Percentiles rank a stretch among this genome's conserved stretches.
Conservation (phyloP, 2,329 filamentous ascomycete genomes). For the Rugonectria rugulosa region DNA sequence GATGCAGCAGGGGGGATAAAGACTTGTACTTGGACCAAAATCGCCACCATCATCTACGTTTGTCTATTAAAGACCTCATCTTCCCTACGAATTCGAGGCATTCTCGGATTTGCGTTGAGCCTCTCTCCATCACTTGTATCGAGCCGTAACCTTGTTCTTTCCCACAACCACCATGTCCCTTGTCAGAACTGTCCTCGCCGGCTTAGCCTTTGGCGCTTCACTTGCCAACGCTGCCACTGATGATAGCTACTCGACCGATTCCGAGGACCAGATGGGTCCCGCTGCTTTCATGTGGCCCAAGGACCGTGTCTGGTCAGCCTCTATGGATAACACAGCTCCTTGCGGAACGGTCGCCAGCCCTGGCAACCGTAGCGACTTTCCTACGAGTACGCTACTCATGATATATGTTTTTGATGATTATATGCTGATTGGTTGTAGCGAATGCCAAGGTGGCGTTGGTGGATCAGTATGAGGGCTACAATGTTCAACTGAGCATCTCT, state of each 20-base stretch:
- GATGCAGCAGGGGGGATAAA: not conserved
- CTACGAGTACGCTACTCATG: not conserved
- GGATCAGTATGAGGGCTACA: slow-evolving; percentile 61
- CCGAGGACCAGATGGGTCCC: slow-evolving; percentile 11
- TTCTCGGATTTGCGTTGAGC: too few species aligned
- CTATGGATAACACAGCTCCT: slow-evolving; percentile 10
- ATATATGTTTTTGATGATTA: too few species aligned
- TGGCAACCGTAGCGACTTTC: slow-evolving; percentile 12
- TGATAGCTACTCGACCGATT: not conserved
- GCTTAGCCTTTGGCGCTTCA: not conserved
- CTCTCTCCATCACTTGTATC: not conserved
- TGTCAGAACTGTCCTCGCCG: not conserved
- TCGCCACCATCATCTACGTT: not conserved
- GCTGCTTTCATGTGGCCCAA: slow-evolving; percentile 17
- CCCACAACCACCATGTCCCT: not conserved
- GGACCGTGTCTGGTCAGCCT: slow-evolving; percentile 12
- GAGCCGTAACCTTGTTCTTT: not conserved
- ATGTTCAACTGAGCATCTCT: slow-evolving; percentile 58
- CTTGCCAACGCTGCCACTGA: not conserved
- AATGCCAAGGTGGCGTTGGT: slow-evolving; percentile 52
- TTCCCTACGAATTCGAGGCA: not conserved
- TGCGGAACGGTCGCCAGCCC: slow-evolving; percentile 7
- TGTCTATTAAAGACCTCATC: not conserved
- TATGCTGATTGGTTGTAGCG: not conserved
- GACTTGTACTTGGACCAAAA: not conserved